Evolutionary conservation across 306 rosid species (phyloP), one percentile per base, ranked within the genome.

Genomic region (Pterocarpus santalinus): DNA sequence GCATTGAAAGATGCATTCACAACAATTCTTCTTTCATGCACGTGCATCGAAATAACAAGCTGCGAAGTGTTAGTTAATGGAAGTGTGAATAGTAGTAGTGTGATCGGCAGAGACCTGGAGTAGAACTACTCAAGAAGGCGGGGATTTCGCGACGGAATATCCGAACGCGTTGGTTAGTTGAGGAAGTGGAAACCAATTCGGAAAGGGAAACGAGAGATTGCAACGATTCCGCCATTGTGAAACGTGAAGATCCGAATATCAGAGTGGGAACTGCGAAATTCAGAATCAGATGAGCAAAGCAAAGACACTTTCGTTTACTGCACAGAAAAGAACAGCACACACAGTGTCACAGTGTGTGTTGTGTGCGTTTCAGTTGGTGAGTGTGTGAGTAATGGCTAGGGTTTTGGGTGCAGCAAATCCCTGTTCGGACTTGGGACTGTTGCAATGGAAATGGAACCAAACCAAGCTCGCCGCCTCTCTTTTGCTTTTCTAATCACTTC

Each of bases 141-240:
- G 97, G 91, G 76, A 95, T 80, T 85, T 95, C 92, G 49, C 83
- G 75, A 11, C 85, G 85, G 89, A 95, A 95, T 72, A 95, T 90
- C 65, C 88, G 86, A 72, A 88, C 73, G 8, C 97, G 99, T 41
- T 88, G 87, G 76, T 76, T 90, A 15, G 93, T 88, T 70, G 98
- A 93, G 2, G 89, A 60, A 70, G 96, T 88, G 71, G 97, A 78
- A 62, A 93, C 93, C 68, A 83, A 75, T 51, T 84, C 89, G 58
- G 90, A 81, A 68, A 90, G 85, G 70, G 94, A 83, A 79, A 71
- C 53, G 6, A 93, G 83, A 16, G 91, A 76, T 77, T 89, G 97
- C 66, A 87, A 12, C 1, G 96, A 89, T 74, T 87, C 91, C 69
- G 87, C 93, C 99, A 91, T 93, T 53, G 85, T 49, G 1, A 3